phyloP scores from a whole-genome alignment of 73 alveolate species.

The Paramecium pentaurelia region DNA sequence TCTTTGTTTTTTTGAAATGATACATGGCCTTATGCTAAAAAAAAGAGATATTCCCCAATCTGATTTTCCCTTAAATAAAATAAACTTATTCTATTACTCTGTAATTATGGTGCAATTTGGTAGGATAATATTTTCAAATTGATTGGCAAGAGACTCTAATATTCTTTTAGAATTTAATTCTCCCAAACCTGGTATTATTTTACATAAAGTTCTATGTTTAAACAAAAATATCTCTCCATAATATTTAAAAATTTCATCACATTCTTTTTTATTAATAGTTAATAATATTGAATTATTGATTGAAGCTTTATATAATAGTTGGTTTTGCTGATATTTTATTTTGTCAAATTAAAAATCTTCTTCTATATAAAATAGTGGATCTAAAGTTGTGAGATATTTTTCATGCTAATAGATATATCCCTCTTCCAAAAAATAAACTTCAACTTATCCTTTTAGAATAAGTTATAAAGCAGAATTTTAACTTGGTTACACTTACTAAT shows the following conservation, averaged over 20 bases:
- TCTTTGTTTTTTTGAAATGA: not conserved
- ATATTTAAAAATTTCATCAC: not conserved
- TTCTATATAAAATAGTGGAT: not conserved
- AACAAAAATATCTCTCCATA: not conserved
- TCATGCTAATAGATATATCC: not conserved
- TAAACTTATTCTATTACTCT: not conserved
- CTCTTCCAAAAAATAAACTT: not conserved
- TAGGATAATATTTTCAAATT: not conserved
- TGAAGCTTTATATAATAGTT: not conserved
- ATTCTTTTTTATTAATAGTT: not conserved
- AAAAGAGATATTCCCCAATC: not conserved
- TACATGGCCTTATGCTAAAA: not conserved
- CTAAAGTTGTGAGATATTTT: not conserved
- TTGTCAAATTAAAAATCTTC: not conserved
- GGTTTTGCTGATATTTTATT: not conserved
- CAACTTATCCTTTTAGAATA: not conserved
- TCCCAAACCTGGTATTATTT: slow-evolving; percentile 3
- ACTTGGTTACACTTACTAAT: not conserved
- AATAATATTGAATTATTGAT: not conserved
- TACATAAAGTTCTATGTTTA: not conserved
- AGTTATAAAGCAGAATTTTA: not conserved
- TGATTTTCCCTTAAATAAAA: not conserved
- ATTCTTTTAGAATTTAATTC: slow-evolving; percentile 25
- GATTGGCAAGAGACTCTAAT: not conserved
- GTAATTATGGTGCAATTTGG: not conserved